Conservation (phyloP, 169 alveolate species). For the Plasmodium vinckei region DNA sequence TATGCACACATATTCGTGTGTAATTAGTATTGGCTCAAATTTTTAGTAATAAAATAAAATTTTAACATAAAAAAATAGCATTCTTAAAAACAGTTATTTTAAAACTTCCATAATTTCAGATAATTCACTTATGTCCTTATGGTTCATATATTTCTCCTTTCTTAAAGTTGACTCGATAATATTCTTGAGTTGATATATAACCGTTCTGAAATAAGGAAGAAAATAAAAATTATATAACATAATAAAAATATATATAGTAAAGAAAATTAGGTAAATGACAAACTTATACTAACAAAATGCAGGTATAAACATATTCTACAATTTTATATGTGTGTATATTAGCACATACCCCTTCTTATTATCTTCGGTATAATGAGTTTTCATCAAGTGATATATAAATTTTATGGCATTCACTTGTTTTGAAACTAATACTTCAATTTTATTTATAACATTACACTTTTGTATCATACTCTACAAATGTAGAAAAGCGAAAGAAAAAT, state of each 20-base stretch:
- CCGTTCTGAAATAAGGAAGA: slow-evolving; percentile 23
- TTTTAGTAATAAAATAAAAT: too few species aligned
- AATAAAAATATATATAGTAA: neutral
- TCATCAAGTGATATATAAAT: slow-evolving; percentile 40
- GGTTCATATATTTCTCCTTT: slow-evolving; percentile 20
- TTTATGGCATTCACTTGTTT: slow-evolving; percentile 43
- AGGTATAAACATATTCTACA: neutral
- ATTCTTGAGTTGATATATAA: slow-evolving; percentile 42
- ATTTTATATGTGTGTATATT: too few species aligned
- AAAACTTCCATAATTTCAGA: slow-evolving; percentile 47
- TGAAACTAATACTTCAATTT: slow-evolving; percentile 25
- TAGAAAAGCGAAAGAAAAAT: neutral
- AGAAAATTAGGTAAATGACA: neutral
- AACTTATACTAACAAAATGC: neutral
- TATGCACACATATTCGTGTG: too few species aligned
- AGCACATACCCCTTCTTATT: neutral
- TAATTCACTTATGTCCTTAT: slow-evolving; percentile 38
- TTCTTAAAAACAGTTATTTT: slow-evolving; percentile 7
- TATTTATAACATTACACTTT: slow-evolving; percentile 28
- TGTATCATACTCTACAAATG: slow-evolving; percentile 59
- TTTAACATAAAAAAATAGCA: too few species aligned
- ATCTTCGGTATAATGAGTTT: slow-evolving; percentile 26
- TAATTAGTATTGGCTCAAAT: too few species aligned
- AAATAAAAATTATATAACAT: slow-evolving; percentile 1
- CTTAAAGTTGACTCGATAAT: slow-evolving; percentile 47